phyloP scores from a whole-genome alignment of 2,329 filamentous ascomycete species.

The Aspergillus bombycis region DNA sequence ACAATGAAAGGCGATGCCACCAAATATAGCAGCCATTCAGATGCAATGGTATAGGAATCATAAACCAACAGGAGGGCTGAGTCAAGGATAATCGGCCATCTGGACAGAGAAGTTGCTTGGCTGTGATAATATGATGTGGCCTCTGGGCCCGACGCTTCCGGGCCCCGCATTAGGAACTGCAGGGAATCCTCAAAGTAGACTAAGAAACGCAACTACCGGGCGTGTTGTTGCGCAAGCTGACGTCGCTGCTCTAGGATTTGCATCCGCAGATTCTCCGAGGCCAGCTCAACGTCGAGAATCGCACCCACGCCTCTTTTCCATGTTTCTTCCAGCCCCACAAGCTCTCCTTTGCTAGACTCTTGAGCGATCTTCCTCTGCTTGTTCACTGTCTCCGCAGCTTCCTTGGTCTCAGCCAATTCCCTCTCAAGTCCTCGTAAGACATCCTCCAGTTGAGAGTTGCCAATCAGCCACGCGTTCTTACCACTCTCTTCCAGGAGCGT shows the following conservation, averaged over 20 bases:
- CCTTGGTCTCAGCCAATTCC: slow-evolving; percentile 70
- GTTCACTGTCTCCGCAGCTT: slow-evolving; percentile 74
- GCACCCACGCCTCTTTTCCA: slow-evolving; percentile 80
- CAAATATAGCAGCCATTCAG: background rate
- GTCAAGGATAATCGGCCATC: background rate
- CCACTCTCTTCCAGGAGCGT: slow-evolving; percentile 77
- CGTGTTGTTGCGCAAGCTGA: slow-evolving; percentile 39
- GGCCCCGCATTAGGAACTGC: slow-evolving; percentile 1
- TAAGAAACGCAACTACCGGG: slow-evolving; percentile 24
- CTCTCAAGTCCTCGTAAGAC: slow-evolving; percentile 70
- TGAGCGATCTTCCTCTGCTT: slow-evolving; percentile 70
- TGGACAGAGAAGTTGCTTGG: background rate
- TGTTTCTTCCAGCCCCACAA: slow-evolving; percentile 71
- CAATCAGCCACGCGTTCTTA: slow-evolving; percentile 88
- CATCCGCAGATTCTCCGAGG: slow-evolving; percentile 70
- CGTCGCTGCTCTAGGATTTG: slow-evolving; percentile 67
- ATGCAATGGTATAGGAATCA: background rate
- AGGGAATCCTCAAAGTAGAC: background rate
- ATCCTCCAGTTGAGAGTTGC: slow-evolving; percentile 78
- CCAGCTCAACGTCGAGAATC: slow-evolving; percentile 84
- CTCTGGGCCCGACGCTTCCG: background rate
- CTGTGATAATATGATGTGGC: background rate
- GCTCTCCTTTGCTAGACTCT: slow-evolving; percentile 71
- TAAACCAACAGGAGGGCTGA: background rate
- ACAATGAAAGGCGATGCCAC: background rate